Evolutionary conservation across 345 rosid genomes (phyloP).

Genomic region (Lepidium aucheri): DNA sequence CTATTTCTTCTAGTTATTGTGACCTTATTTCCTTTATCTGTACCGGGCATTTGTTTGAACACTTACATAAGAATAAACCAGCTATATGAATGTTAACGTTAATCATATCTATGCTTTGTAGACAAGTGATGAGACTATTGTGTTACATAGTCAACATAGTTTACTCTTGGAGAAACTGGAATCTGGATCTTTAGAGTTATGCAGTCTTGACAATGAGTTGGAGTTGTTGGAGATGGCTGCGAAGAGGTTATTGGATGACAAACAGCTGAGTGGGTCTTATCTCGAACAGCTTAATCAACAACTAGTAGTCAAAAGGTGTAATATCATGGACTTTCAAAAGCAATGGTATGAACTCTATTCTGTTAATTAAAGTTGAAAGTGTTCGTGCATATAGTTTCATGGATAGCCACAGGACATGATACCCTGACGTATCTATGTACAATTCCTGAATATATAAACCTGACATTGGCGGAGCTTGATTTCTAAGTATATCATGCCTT

Average conservation of each 20-base stretch:
- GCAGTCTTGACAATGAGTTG: slow-evolving; percentile 43
- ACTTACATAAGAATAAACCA: not conserved
- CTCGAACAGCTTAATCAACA: slow-evolving; percentile 43
- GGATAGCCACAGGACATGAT: slow-evolving; percentile 1
- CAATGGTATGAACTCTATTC: slow-evolving; percentile 40
- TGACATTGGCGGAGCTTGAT: not conserved
- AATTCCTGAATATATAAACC: not conserved
- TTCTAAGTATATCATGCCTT: not conserved
- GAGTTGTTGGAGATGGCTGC: slow-evolving; percentile 46
- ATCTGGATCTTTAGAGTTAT: slow-evolving; percentile 35
- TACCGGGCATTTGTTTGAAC: not conserved
- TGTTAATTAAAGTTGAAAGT: not conserved
- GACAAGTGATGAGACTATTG: slow-evolving; percentile 26
- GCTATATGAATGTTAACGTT: not conserved
- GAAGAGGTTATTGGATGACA: slow-evolving; percentile 44
- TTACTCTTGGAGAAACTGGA: slow-evolving; percentile 30
- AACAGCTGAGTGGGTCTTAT: slow-evolving; percentile 39
- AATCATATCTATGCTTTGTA: slow-evolving; percentile 24
- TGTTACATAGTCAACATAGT: slow-evolving; percentile 30
- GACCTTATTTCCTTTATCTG: not conserved
- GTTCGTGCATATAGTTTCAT: not conserved
- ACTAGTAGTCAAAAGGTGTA: slow-evolving; percentile 32
- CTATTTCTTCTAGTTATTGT: slow-evolving; percentile 5
- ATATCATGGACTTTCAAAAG: slow-evolving; percentile 34
- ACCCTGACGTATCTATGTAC: not conserved